phyloP scores from a whole-genome alignment of 768 basidiomycete species.

The Mycena floridula region DNA sequence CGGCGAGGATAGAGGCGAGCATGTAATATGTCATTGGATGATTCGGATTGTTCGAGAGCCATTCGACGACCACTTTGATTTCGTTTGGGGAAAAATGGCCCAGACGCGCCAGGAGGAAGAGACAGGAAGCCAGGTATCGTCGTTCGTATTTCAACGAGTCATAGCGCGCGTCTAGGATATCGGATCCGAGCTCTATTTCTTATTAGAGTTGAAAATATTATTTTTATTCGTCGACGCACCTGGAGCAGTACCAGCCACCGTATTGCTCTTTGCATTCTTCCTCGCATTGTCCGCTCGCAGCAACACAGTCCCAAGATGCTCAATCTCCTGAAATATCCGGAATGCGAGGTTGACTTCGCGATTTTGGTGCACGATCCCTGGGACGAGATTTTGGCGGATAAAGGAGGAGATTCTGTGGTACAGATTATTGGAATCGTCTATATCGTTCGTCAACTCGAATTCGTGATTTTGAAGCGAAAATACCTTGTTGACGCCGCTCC shows the following conservation, averaged over 20 bases:
- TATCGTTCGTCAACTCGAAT: no score
- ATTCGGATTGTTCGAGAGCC: constrained; percentile 60
- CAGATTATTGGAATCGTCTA: constrained; percentile 41
- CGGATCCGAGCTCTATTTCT: constrained; percentile 62
- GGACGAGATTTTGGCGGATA: constrained; percentile 48
- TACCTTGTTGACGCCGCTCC: no score
- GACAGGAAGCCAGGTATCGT: constrained; percentile 55
- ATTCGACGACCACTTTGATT: constrained; percentile 59
- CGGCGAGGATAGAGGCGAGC: constrained; percentile 55
- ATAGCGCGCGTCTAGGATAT: constrained; percentile 61
- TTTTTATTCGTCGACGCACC: no score
- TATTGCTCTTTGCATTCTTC: constrained; percentile 59
- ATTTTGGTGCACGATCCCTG: constrained; percentile 23
- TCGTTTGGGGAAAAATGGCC: constrained; percentile 58
- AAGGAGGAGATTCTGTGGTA: constrained; percentile 50
- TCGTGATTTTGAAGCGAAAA: no score
- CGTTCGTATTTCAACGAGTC: constrained; percentile 74
- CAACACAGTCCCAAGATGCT: constrained; percentile 48
- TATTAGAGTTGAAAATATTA: no score
- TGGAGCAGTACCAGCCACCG: constrained; percentile 48
- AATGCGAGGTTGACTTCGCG: constrained; percentile 40
- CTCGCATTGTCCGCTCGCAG: constrained; percentile 48
- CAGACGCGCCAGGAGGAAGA: constrained; percentile 57
- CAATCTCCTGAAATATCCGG: constrained; percentile 60
- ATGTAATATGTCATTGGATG: constrained; percentile 68